phyloP scores from a whole-genome alignment of 2,329 filamentous ascomycete genomes.

The Ophioceras dolichostomum region DNA sequence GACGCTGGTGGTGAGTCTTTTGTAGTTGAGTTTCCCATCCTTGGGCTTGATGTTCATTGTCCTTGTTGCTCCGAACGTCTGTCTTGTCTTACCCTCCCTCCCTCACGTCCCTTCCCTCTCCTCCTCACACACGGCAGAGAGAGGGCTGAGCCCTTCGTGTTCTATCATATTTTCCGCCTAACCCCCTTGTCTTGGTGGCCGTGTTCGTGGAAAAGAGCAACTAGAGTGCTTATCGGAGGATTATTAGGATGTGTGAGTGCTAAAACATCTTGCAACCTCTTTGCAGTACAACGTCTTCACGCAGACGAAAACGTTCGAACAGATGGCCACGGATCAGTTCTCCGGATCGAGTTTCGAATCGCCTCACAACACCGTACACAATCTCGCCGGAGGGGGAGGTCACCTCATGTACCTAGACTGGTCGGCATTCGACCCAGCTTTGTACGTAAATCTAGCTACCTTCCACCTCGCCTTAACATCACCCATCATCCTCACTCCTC shows the following conservation, averaged over 20 bases:
- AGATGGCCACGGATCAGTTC: conserved; percentile 26
- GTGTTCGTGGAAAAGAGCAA: too few relatives aligned
- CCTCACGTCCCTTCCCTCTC: too few relatives aligned
- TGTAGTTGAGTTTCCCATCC: not conserved
- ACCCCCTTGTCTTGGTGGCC: too few relatives aligned
- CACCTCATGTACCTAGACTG: conserved; percentile 24
- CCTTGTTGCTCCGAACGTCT: too few relatives aligned
- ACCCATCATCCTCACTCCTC: not conserved
- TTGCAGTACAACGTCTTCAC: conserved; percentile 30
- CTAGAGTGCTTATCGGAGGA: too few relatives aligned
- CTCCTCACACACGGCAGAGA: too few relatives aligned
- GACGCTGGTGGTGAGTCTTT: conserved; percentile 11
- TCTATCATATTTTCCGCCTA: too few relatives aligned
- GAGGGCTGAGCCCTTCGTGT: too few relatives aligned
- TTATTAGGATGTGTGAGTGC: too few relatives aligned
- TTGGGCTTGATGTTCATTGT: too few relatives aligned
- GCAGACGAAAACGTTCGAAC: conserved; percentile 21
- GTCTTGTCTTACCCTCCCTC: too few relatives aligned
- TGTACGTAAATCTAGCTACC: conserved; percentile 22
- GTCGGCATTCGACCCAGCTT: conserved; percentile 32
- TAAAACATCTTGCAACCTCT: too few relatives aligned
- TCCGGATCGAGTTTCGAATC: conserved; percentile 27
- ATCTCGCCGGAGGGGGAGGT: conserved; percentile 14
- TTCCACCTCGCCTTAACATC: not conserved
- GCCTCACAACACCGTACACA: conserved; percentile 30